Evolutionary conservation across 352 stramenopile genomes (phyloP).

Genomic region (Phytophthora brassicae): DNA sequence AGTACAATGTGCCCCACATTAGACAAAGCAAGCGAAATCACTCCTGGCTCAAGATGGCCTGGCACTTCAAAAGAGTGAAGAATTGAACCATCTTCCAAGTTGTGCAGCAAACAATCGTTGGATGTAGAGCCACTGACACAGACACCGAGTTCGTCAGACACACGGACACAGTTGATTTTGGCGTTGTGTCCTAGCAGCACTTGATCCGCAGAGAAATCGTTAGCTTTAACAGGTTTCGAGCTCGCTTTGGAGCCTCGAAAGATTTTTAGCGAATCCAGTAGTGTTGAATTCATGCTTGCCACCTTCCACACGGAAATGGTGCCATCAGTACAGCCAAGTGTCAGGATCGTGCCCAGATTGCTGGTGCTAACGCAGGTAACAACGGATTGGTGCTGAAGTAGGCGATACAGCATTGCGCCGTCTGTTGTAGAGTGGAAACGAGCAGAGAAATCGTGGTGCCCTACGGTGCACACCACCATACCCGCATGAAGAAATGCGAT

Average conservation of each 20-base stretch:
- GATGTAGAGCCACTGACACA: constrained; percentile 69
- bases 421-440: constrained; percentile 75
- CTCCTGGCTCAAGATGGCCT: constrained; percentile 43
- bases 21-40: constrained; percentile 65
- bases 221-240: constrained; percentile 66
- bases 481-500: constrained; percentile 60
- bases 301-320: constrained; percentile 85
- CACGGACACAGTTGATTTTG: constrained; percentile 59
- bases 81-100: constrained; percentile 68
- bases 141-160: constrained; percentile 73
- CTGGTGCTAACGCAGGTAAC: constrained; percentile 68
- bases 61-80: constrained; percentile 53
- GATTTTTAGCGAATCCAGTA: constrained; percentile 78
- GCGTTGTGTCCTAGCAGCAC: constrained; percentile 72
- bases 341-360: constrained; percentile 46
- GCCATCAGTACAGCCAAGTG: constrained; percentile 61
- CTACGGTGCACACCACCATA: constrained; percentile 62
- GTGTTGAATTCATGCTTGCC: constrained; percentile 57
- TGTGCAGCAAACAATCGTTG: constrained; percentile 72
- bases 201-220: constrained; percentile 78
- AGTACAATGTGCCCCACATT: constrained; percentile 66
- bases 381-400: constrained; percentile 72
- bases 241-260: constrained; percentile 55
- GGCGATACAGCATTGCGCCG: constrained; percentile 64
- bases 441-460: constrained; percentile 76